Evolutionary conservation across 108 stramenopile species (phyloP).

Genomic region (Cyclotella atomus): DNA sequence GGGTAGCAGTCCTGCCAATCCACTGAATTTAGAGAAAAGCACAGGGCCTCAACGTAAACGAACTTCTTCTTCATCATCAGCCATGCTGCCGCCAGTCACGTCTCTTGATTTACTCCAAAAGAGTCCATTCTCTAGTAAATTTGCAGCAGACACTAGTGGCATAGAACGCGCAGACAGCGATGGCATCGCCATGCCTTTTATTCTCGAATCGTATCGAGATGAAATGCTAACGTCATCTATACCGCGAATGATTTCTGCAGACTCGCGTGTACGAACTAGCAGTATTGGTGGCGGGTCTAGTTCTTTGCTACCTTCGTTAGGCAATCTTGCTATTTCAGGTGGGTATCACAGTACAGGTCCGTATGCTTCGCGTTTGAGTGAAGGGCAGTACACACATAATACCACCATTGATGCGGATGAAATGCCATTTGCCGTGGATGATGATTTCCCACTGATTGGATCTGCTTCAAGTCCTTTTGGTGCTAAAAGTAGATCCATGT

Average conservation of each 20-base stretch:
- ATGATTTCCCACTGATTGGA: slow-evolving; percentile 23
- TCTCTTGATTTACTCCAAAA: slow-evolving; percentile 46
- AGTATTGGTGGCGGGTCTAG: slow-evolving; percentile 19
- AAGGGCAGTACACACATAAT: background rate
- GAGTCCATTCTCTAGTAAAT: slow-evolving; percentile 28
- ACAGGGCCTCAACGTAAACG: slow-evolving; percentile 14
- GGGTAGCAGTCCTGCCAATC: slow-evolving; percentile 13
- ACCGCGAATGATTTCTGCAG: slow-evolving; percentile 38
- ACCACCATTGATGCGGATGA: slow-evolving; percentile 29
- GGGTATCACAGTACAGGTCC: slow-evolving; percentile 23
- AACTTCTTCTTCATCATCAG: slow-evolving; percentile 38
- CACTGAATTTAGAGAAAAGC: slow-evolving; percentile 1
- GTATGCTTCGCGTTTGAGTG: background rate
- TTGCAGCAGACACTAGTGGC: background rate
- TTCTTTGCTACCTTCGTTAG: slow-evolving; percentile 11
- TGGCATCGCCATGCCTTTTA: slow-evolving; percentile 16
- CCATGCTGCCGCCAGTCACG: slow-evolving; percentile 42
- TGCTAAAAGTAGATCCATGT: slow-evolving; percentile 31
- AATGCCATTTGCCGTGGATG: slow-evolving; percentile 53
- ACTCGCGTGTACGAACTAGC: slow-evolving; percentile 22
- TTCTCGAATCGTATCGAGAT: slow-evolving; percentile 37
- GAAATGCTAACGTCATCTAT: slow-evolving; percentile 37
- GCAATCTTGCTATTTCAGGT: slow-evolving; percentile 2
- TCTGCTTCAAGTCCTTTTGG: slow-evolving; percentile 15
- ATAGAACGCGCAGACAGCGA: slow-evolving; percentile 11